These are phyloP conservation scores for Entomortierella lignicola DNA, from an alignment of 192 early-diverging fungal species.

Conservation along the genomic window DNA sequence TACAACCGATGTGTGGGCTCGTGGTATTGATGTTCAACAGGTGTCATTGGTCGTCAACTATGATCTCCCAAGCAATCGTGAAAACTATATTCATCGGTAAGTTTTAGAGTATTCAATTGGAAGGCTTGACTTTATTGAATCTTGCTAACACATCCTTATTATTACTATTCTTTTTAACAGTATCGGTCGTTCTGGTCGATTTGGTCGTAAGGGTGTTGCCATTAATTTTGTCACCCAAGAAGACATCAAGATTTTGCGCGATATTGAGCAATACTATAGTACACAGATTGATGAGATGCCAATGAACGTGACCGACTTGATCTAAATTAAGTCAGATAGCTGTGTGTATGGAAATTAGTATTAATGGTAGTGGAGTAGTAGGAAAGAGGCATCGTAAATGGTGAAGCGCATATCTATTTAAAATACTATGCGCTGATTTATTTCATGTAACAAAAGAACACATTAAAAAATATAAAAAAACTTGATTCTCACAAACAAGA, in stretches of 20 bases:
- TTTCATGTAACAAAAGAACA: too few relatives aligned
- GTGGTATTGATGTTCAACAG: constrained; percentile 99
- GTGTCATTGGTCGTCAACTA: constrained; percentile 98
- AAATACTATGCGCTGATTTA: too few relatives aligned
- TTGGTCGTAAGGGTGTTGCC: constrained; percentile 98
- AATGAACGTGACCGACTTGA: constrained; percentile 70
- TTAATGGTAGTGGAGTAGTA: too few relatives aligned
- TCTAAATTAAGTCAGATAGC: too few relatives aligned
- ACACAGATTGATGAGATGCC: constrained; percentile 99
- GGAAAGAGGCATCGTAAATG: too few relatives aligned
- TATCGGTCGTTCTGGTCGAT: constrained; percentile 97
- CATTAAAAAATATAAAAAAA: too few relatives aligned
- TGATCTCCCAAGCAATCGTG: constrained; percentile 94
- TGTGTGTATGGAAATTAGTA: too few relatives aligned
- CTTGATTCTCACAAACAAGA: too few relatives aligned
- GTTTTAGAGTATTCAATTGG: too few relatives aligned
- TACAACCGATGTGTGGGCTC: constrained; percentile 98
- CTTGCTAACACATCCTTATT: constrained; percentile 7
- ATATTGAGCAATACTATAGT: constrained; percentile 98
- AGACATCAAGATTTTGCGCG: constrained; percentile 91
- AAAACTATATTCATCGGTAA: constrained; percentile 96
- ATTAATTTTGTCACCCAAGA: constrained; percentile 99
- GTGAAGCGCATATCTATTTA: too few relatives aligned
- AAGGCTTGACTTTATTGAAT: too few relatives aligned
- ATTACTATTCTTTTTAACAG: constrained; percentile 10